Conservation (phyloP, 2,329 filamentous ascomycete species). For the Monilinia vaccinii-corymbosi region DNA sequence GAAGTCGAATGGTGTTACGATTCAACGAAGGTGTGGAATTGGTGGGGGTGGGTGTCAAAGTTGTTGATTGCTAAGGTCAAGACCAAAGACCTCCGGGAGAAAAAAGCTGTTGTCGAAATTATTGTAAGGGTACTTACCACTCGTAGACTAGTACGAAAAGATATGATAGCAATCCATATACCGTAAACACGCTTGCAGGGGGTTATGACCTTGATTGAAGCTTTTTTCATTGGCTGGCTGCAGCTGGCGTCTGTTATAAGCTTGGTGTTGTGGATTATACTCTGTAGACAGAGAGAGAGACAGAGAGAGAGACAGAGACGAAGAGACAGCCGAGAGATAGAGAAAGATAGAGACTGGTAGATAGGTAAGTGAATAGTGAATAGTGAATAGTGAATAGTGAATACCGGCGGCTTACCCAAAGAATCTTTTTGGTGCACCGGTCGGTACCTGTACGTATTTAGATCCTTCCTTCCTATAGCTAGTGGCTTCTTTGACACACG, state of each 20-base stretch:
- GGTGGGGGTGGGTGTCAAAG: conserved; percentile 4
- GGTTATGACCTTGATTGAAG: not conserved
- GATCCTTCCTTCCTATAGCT: not conserved
- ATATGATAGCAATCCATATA: not conserved
- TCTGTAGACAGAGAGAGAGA: too few species aligned
- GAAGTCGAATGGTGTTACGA: not conserved
- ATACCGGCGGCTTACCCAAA: too few species aligned
- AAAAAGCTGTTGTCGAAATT: not conserved
- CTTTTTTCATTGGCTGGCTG: not conserved
- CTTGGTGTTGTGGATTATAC: too few species aligned
- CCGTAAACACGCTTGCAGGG: conserved; percentile 2
- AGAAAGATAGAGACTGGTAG: not conserved
- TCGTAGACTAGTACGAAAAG: not conserved
- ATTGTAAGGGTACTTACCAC: too few species aligned
- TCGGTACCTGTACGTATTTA: not conserved
- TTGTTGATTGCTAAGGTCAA: not conserved
- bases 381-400: too few species aligned
- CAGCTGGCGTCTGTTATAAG: too few species aligned
- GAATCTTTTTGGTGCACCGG: not conserved
- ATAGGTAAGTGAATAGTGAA: not conserved
- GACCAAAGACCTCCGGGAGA: not conserved
- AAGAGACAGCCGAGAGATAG: too few species aligned
- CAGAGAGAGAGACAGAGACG: too few species aligned
- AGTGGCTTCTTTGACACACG: not conserved
- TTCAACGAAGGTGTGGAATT: conserved; percentile 2